Percentiles rank a stretch among this genome's conserved stretches.
Conservation (phyloP, 768 basidiomycete genomes). For the Russula earlei region DNA sequence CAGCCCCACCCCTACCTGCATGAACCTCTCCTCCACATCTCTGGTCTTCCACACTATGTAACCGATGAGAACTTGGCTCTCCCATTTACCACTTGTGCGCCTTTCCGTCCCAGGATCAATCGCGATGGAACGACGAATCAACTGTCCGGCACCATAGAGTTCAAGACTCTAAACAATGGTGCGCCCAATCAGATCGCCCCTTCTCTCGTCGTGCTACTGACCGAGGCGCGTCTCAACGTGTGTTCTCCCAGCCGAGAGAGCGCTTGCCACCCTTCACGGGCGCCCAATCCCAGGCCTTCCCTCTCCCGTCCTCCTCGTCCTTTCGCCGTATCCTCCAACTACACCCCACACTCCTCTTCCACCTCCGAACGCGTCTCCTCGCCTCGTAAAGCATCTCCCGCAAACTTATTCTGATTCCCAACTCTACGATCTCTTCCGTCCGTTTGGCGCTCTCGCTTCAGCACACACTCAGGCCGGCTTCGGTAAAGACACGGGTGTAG, state of each 20-base stretch:
- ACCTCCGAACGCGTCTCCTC: slow-evolving; percentile 65
- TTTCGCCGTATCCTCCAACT: slow-evolving; percentile 81
- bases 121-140: slow-evolving; percentile 46
- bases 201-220: not conserved
- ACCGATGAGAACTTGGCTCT: slow-evolving; percentile 69
- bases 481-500: slow-evolving; percentile 65
- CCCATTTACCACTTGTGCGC: slow-evolving; percentile 66
- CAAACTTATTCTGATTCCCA: slow-evolving; percentile 54
- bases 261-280: slow-evolving; percentile 72
- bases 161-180: slow-evolving; percentile 78
- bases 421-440: slow-evolving; percentile 79
- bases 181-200: not conserved
- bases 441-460: slow-evolving; percentile 76
- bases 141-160: slow-evolving; percentile 71
- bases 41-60: slow-evolving; percentile 63
- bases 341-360: slow-evolving; percentile 66
- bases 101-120: slow-evolving; percentile 69
- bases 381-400: slow-evolving; percentile 81
- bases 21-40: slow-evolving; percentile 74
- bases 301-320: slow-evolving; percentile 50
- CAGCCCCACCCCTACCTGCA: slow-evolving; percentile 76
- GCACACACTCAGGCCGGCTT: slow-evolving; percentile 65
- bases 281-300: slow-evolving; percentile 55
- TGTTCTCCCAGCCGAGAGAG: slow-evolving; percentile 66
- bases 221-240: slow-evolving; percentile 14